A percentile compares a stretch with the other conserved stretches of the same genome.
These are phyloP conservation scores for Cephalotrichum gorgonifer DNA, from an alignment of 2,329 filamentous ascomycete genomes.

Conservation along the genomic window DNA sequence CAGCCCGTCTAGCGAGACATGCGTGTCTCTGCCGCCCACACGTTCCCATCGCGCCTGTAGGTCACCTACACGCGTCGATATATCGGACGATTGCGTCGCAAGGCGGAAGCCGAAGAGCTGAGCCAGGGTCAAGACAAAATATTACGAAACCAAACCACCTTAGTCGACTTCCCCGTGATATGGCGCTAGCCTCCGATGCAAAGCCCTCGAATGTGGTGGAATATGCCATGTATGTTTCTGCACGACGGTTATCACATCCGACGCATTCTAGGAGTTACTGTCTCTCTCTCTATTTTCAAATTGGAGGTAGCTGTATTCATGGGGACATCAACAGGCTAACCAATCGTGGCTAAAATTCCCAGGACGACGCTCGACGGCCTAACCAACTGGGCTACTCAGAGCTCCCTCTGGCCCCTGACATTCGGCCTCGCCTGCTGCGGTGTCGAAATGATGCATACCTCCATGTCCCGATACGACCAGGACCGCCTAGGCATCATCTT, in stretches of 20 bases:
- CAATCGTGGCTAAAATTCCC: not conserved
- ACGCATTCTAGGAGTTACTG: no score
- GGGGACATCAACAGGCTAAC: not conserved
- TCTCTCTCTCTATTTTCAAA: no score
- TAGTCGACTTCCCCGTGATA: not conserved
- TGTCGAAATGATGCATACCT: slow-evolving; percentile 88
- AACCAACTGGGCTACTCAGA: slow-evolving; percentile 75
- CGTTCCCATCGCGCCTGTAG: not conserved
- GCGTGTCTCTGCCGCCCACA: not conserved
- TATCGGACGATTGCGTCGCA: not conserved
- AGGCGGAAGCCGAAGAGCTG: not conserved
- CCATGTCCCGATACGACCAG: slow-evolving; percentile 80
- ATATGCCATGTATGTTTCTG: slow-evolving; percentile 68
- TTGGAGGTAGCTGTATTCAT: no score
- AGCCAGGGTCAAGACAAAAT: not conserved
- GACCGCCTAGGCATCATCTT: slow-evolving; percentile 86
- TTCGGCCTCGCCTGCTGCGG: slow-evolving; percentile 85
- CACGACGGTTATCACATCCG: not conserved
- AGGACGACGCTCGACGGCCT: slow-evolving; percentile 72
- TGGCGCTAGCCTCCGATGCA: slow-evolving; percentile 68
- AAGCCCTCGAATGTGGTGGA: slow-evolving; percentile 70
- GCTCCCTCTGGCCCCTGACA: slow-evolving; percentile 80
- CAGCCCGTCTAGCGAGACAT: not conserved
- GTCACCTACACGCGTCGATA: not conserved
- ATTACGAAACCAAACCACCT: not conserved